Evolutionary conservation across 2,329 filamentous ascomycete genomes (phyloP), one percentile per base, ranked within the genome.

Genomic region (Aspergillus sp.): DNA sequence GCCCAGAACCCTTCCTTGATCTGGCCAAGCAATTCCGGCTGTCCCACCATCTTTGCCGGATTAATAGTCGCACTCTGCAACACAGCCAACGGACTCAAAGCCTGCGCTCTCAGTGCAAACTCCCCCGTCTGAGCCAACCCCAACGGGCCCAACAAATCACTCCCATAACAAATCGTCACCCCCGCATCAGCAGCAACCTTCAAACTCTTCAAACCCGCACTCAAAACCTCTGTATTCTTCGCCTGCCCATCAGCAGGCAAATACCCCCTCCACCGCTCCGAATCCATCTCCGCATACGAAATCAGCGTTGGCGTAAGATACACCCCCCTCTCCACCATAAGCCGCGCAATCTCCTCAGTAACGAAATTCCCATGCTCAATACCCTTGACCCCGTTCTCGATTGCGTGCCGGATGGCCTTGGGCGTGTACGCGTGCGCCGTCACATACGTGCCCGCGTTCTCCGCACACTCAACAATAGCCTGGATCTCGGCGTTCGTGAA

Each of bases 371-470:
- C 77, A 57, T 81, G 84, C 59, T 87, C 84, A 60, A 86, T 85
- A 1, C 82, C 82, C 17, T 65, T 74, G 0, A 82, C 81, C 6
- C 82, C 84, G 50, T 85, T 81, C 15, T 80, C 75, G 19, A 87
- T 74, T 2, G 81, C 81, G 57, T 84, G 82, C 6, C 77, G 75
- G 39, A 87, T 85, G 0, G 82, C 78, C 43, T 72, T 67, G 3
- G 81, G 77, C 0, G 83, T 86, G 67, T 87, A 86, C 1, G 82
- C 82, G 62, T 87, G 84, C 2, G 81, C 80, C 1, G 83, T 86
- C 2, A 85, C 83, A 61, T 80, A 84, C 0, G 80, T 84, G 4
- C 77, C 77, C 8, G 75, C 71, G 56, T 81, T 78, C 6, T 66
- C 70, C 0, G 84, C 83, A 2, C 81, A 79, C 23, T 77, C 78